A percentile compares a stretch with the other conserved stretches of the same genome.
These are phyloP conservation scores for Acanthamoeba castellanii DNA, from an alignment of 208 protist genomes.

Conservation along the genomic window DNA sequence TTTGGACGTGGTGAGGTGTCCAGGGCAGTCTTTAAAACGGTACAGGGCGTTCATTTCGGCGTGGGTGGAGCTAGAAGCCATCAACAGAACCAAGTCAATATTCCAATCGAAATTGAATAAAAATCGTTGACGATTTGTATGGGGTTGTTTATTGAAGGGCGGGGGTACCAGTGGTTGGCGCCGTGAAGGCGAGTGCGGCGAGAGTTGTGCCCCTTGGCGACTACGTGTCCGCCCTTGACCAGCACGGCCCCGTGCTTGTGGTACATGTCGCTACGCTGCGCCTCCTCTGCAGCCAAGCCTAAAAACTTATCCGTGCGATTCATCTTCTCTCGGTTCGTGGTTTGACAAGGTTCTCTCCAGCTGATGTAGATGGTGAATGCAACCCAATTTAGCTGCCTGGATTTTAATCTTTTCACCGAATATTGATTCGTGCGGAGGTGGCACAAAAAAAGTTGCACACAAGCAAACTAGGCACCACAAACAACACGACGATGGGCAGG, in stretches of 20 bases:
- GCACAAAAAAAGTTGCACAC: too few species aligned
- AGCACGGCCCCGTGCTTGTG: constrained; percentile 11
- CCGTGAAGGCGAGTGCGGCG: not conserved
- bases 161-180: not conserved
- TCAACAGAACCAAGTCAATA: not conserved
- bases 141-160: not conserved
- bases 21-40: not conserved
- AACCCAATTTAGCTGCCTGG: too few species aligned
- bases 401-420: too few species aligned
- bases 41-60: constrained; percentile 52
- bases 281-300: not conserved
- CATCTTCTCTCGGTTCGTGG: not conserved
- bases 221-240: not conserved
- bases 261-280: not conserved
- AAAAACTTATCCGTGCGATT: constrained; percentile 30
- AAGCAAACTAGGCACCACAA: too few species aligned
- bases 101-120: too few species aligned
- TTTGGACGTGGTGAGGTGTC: not conserved
- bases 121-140: too few species aligned
- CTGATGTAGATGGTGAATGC: too few species aligned
- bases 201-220: constrained; percentile 36
- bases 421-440: too few species aligned
- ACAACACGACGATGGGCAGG: too few species aligned
- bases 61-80: not conserved
- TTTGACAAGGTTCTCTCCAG: too few species aligned